Evolutionary conservation across 805 yeast species (phyloP).

Genomic region (Soucietia sequanensis): DNA sequence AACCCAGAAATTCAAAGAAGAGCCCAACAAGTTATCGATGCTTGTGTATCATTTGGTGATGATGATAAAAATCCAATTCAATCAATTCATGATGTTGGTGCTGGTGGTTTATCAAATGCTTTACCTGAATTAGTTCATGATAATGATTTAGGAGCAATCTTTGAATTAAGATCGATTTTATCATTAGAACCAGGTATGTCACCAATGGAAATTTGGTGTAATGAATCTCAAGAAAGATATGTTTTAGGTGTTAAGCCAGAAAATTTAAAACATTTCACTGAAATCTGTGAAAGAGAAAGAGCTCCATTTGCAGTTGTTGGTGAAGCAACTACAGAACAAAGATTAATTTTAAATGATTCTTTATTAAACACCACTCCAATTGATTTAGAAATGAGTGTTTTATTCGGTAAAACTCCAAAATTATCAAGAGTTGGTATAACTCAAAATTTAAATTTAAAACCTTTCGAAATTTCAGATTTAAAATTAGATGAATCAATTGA

Average conservation of each 20-base stretch:
- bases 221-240: conserved; percentile 97
- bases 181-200: conserved; percentile 97
- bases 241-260: conserved; percentile 88
- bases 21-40: conserved; percentile 96
- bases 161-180: conserved; percentile 87
- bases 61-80: conserved; percentile 67
- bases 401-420: conserved; percentile 97
- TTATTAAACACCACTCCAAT: conserved; percentile 82
- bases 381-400: conserved; percentile 90
- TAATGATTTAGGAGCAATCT: conserved; percentile 90
- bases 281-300: conserved; percentile 90
- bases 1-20: conserved; percentile 99
- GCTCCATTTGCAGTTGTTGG: conserved; percentile 97
- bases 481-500: conserved; percentile 62
- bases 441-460: conserved; percentile 51
- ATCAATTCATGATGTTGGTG: conserved; percentile 98
- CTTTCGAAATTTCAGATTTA: conserved; percentile 32
- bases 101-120: conserved; percentile 98
- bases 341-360: conserved; percentile 77
- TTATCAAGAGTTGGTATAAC: conserved; percentile 77
- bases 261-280: conserved; percentile 67
- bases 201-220: conserved; percentile 99
- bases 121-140: conserved; percentile 97
- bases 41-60: conserved; percentile 81
- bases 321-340: conserved; percentile 82